Percentiles rank a stretch among this genome's conserved stretches.
Conservation (phyloP, 139 green algal species). For the Raphidocelis subcapitata region DNA sequence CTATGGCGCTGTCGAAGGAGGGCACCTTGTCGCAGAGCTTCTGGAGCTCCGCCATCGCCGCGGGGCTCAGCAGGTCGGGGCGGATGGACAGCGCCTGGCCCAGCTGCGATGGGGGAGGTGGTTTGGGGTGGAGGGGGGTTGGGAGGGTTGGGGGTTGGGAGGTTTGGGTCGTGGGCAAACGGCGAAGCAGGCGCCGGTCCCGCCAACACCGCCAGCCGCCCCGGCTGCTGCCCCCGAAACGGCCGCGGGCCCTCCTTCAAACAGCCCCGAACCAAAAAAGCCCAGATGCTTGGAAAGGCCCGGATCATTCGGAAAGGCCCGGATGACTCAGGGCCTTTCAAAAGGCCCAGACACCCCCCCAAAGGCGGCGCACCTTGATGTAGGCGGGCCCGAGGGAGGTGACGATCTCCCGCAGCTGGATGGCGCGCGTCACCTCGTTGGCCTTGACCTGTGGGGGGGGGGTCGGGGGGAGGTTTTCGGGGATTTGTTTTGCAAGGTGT, state of each 20-base stretch:
- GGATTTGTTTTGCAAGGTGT: too few relatives aligned
- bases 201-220: too few relatives aligned
- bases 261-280: too few relatives aligned
- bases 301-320: too few relatives aligned
- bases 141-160: not conserved
- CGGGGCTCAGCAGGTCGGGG: slow-evolving; percentile 93
- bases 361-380: slow-evolving; percentile 95
- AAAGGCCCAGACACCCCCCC: not conserved
- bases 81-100: slow-evolving; percentile 93
- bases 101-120: slow-evolving; percentile 92
- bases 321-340: too few relatives aligned
- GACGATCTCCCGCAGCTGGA: slow-evolving; percentile 94
- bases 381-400: slow-evolving; percentile 93
- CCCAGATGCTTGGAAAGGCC: too few relatives aligned
- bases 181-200: too few relatives aligned
- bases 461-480: too few relatives aligned
- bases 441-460: slow-evolving; percentile 34
- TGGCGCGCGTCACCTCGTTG: slow-evolving; percentile 69
- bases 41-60: slow-evolving; percentile 98
- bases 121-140: slow-evolving; percentile 33
- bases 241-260: too few relatives aligned
- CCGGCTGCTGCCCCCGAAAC: too few relatives aligned
- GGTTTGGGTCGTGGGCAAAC: too few relatives aligned
- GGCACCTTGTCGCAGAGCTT: slow-evolving; percentile 99
- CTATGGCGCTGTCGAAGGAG: slow-evolving; percentile 67